These are phyloP conservation scores for Aspergillus luchuensis DNA, from an alignment of 2,329 filamentous ascomycete species.

Conservation along the genomic window DNA sequence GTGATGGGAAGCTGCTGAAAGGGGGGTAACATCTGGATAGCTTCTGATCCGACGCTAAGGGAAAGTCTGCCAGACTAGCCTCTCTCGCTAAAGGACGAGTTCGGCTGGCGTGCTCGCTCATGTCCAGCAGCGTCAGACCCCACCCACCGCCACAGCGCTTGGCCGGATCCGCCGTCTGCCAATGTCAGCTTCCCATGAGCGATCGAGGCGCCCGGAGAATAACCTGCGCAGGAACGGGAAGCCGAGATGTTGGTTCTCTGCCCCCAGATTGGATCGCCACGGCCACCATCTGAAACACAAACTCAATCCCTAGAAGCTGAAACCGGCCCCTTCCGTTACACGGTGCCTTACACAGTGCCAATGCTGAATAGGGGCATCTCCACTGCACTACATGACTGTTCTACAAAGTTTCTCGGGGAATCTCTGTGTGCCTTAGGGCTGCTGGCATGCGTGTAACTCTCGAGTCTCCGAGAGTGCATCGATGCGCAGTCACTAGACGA, in stretches of 20 bases:
- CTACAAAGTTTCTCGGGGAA: too few species aligned
- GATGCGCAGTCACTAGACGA: not conserved
- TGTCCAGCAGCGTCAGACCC: not conserved
- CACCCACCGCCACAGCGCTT: not conserved
- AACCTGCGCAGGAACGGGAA: not conserved
- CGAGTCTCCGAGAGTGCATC: not conserved
- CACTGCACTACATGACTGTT: not conserved
- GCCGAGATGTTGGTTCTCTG: not conserved
- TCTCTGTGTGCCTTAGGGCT: not conserved
- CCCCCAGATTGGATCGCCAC: not conserved
- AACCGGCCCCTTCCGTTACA: not conserved
- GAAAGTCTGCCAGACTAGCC: too few species aligned
- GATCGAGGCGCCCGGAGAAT: not conserved
- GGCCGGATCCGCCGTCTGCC: not conserved
- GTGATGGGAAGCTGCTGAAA: too few species aligned
- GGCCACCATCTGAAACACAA: not conserved
- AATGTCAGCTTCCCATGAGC: not conserved
- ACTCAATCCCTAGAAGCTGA: not conserved
- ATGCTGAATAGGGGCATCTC: not conserved
- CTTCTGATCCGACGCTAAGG: too few species aligned
- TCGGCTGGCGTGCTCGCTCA: too few species aligned
- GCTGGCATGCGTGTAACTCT: not conserved
- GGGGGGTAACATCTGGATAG: too few species aligned
- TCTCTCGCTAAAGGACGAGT: too few species aligned
- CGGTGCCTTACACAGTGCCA: not conserved